Base-by-base conservation (phyloP, 768 basidiomycete species). In the Tephrocybe rancida region DNA sequence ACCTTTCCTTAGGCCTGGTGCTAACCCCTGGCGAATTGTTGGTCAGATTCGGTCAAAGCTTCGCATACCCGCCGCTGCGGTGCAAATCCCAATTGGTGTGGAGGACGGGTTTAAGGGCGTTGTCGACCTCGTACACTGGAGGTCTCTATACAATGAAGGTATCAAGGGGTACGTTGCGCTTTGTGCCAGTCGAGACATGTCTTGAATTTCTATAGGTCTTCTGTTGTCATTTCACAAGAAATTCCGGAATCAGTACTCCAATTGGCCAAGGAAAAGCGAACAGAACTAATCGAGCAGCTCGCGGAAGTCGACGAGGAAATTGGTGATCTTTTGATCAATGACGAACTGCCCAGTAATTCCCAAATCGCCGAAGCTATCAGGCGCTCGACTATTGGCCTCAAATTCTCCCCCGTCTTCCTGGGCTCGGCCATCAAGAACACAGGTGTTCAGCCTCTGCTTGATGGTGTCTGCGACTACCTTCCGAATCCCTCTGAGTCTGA, bases 361-460 rank as follows among this genome's bases (percentile, higher is more conserved):
- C 90, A 95, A 68, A 84, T 99, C 35, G 85, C 85, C 4, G 79
- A 77, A 25, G 96, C 95, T 16, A 88, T 99, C 61, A 86, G 95
- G 18, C 91, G 97, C 30, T 82, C 93, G 3, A 98, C 97, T 1
- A 81, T 93, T 62, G 73, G 79, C 10, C 85, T 94, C 64, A 93
- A 90, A 59, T 98, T 99, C 73, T 90, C 93, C 0, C 97, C 97
- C 1, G 97, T 99, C 48, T 97, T 98, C 74, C 76, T 98, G 55
- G 97, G 97, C 35, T 96, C 95, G 5, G 97, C 97, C 0, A 88
- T 98, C 65, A 98, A 97, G 78, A 99, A 99, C 70, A 95, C 94
- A 7, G 93, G 85, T 34, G 89, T 99, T 5, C 97, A 99, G 66
- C 86, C 93, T 16, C 79, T 98, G 50, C 79, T 99, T 18, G 95